Percentiles rank a stretch among this genome's conserved stretches.
Evolutionary conservation across 441 rosid species (phyloP).

Genomic region (Populus hybrid): DNA sequence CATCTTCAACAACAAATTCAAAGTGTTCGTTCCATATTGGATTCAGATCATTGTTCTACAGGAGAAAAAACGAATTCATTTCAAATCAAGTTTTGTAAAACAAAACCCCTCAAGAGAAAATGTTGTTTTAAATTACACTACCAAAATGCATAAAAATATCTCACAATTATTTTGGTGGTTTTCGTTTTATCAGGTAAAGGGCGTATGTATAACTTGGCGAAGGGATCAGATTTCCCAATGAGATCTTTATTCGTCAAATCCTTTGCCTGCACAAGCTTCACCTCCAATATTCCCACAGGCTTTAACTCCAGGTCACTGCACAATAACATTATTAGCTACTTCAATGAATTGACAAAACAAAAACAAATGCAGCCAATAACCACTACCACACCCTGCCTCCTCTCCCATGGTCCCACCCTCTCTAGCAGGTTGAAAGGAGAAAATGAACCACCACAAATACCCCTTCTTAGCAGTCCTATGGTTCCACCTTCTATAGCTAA

Average conservation of each 20-base stretch:
- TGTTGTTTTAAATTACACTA: not conserved
- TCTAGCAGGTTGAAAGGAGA: not conserved
- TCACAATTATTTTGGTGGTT: conserved; percentile 82
- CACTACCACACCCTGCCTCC: not conserved
- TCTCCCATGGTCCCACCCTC: not conserved
- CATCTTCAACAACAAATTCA: conserved; percentile 83
- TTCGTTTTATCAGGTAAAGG: conserved; percentile 71
- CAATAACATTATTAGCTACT: not conserved
- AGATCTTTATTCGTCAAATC: conserved; percentile 85
- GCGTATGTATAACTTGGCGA: conserved; percentile 66
- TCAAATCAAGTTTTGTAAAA: conserved; percentile 6
- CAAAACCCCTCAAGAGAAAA: not conserved
- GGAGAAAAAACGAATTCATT: conserved; percentile 13
- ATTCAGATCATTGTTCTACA: conserved; percentile 74
- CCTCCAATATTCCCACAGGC: conserved; percentile 89
- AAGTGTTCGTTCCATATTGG: conserved; percentile 97
- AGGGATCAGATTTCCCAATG: conserved; percentile 97
- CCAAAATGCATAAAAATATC: conserved; percentile 12
- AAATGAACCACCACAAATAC: not conserved
- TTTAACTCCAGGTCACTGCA: conserved; percentile 82
- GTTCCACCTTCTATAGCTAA: not conserved
- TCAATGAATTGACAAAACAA: not conserved
- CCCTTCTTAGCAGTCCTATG: not conserved
- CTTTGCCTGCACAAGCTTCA: conserved; percentile 96
- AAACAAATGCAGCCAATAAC: not conserved